Base-by-base conservation (phyloP, 1,284 basidiomycete genomes). In the Earliella scabrosa region DNA sequence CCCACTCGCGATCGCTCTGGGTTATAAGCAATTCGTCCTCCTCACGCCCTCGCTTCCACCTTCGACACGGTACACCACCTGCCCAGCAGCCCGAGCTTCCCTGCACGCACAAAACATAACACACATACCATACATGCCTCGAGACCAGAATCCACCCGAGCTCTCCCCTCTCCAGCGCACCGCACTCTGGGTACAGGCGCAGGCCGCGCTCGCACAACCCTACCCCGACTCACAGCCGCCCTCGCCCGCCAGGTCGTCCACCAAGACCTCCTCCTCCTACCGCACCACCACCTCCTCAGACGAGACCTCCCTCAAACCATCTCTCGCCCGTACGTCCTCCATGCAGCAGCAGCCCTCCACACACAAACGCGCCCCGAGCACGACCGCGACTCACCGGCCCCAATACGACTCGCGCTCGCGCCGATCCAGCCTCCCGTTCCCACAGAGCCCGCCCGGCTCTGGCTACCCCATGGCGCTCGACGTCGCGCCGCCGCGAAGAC, bases 361-460 rank as follows among this genome's bases (percentile, higher is more conserved):
- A 38, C 56, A 52, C 34, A 13, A 32, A 21, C 57, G 35, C 36
- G 45, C 32, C 16, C 53, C 34, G 27, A 52, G 40, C 45, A 43
- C 52, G 6, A 34, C 26, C 45, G 29, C 56, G 18, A 46, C 53
- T 21, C 56, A 47, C 27, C 50, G 52, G 14, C 53, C 51, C 2
- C 50, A 49, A 21, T 50, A 51, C 45, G 45, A 58, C 21, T 36
- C 49, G 14, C 48, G 40, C 29, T 31, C 50, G 24, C 51, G 52
- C 39, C 44, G 52, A 16, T 51, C 60, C 10, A 54, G 50, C 26
- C 52, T 65, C 23, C 65, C 67, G 11, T 69, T 69, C 56, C 67
- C 67, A 20, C 63, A 64, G 38, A 66, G 67, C 45, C 67, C 67
- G 16, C 66, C 66, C 1, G 67, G 67, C 16, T 66, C 66, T 0